phyloP scores from a whole-genome alignment of 331 rosid genomes.

The Erythrophleum ivorense region DNA sequence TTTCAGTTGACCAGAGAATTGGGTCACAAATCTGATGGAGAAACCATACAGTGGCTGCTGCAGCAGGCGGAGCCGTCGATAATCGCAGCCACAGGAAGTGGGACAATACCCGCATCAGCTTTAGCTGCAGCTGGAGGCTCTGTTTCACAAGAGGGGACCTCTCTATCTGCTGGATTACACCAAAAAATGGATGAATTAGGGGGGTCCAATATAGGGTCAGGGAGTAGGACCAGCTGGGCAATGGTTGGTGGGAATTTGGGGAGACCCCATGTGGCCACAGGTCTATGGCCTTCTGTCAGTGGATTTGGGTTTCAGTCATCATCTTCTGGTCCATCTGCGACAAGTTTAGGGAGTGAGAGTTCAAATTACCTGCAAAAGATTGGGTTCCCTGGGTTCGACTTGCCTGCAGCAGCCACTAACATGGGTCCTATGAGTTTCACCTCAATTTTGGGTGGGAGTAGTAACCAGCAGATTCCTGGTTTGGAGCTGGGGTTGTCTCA shows the following conservation, averaged over 20 bases:
- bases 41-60: slow-evolving; percentile 87
- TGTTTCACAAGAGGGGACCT: slow-evolving; percentile 58
- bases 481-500: slow-evolving; percentile 95
- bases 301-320: slow-evolving; percentile 75
- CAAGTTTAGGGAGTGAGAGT: slow-evolving; percentile 55
- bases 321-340: slow-evolving; percentile 53
- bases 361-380: slow-evolving; percentile 83
- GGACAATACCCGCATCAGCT: slow-evolving; percentile 89
- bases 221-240: slow-evolving; percentile 71
- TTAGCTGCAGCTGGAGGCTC: slow-evolving; percentile 65
- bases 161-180: slow-evolving; percentile 70
- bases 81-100: slow-evolving; percentile 77
- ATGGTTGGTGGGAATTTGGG: slow-evolving; percentile 69
- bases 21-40: slow-evolving; percentile 95
- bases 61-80: slow-evolving; percentile 90
- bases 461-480: slow-evolving; percentile 75
- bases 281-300: slow-evolving; percentile 71
- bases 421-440: slow-evolving; percentile 93
- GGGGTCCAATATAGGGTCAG: slow-evolving; percentile 64
- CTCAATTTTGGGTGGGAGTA: slow-evolving; percentile 79
- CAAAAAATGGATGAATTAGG: slow-evolving; percentile 69
- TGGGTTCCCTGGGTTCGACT: slow-evolving; percentile 83
- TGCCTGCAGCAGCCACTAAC: slow-evolving; percentile 58
- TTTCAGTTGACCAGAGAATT: slow-evolving; percentile 86
- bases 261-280: slow-evolving; percentile 78